phyloP scores from a whole-genome alignment of 1,284 basidiomycete species.

The Trametes pubescens region DNA sequence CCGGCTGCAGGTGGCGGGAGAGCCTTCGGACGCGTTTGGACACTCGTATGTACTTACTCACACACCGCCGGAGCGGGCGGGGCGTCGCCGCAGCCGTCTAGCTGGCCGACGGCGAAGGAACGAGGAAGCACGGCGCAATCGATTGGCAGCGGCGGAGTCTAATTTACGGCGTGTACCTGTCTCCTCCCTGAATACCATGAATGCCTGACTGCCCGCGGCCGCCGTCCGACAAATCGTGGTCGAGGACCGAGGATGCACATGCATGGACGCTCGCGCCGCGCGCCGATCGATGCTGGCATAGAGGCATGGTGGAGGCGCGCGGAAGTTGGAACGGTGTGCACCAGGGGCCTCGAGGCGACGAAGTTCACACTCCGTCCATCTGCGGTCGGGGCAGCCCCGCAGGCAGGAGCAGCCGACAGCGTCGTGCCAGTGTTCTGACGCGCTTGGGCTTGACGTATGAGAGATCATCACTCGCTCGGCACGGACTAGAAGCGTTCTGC shows the following conservation, averaged over 20 bases:
- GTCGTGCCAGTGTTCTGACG: constrained; percentile 11
- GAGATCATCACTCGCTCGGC: constrained; percentile 19
- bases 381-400: neutral
- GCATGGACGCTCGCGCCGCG: neutral
- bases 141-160: constrained; percentile 9
- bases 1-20: no score
- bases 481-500: constrained; percentile 15
- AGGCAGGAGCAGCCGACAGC: constrained; percentile 11
- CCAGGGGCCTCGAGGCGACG: constrained; percentile 11
- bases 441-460: constrained; percentile 13
- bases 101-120: neutral
- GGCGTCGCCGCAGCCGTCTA: neutral
- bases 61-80: neutral
- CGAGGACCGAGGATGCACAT: no score
- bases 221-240: neutral
- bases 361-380: constrained; percentile 17
- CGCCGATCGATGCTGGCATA: neutral
- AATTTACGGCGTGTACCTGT: constrained; percentile 7
- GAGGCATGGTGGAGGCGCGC: neutral
- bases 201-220: neutral
- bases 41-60: no score
- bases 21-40: no score
- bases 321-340: neutral
- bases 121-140: neutral
- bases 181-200: neutral